Conservation (phyloP, 2,329 filamentous ascomycete genomes). For the Arthrobotrys pseudoclavata region DNA sequence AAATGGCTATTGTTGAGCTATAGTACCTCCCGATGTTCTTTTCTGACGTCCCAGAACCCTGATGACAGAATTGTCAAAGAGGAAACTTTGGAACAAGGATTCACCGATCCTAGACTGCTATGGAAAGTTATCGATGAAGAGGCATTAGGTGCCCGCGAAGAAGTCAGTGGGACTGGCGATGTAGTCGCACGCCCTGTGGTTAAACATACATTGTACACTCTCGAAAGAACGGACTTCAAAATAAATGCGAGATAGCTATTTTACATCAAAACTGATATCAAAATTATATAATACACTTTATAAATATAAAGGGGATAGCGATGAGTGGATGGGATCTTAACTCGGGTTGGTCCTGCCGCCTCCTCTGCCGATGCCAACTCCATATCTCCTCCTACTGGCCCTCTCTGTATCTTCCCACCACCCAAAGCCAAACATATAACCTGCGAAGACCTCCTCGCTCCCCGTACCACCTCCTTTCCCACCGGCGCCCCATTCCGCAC, state of each 20-base stretch:
- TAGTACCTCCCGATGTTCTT: constrained; percentile 38
- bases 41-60: constrained; percentile 1
- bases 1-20: constrained; percentile 46
- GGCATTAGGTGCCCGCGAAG: constrained; percentile 31
- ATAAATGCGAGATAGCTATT: neutral
- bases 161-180: neutral
- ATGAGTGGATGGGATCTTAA: neutral
- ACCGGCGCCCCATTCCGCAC: constrained; percentile 63
- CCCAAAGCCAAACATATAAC: constrained; percentile 61
- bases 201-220: constrained; percentile 37
- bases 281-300: neutral
- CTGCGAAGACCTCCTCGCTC: constrained; percentile 55
- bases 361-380: constrained; percentile 44
- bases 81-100: neutral
- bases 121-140: constrained; percentile 35
- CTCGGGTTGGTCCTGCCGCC: neutral
- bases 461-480: constrained; percentile 56
- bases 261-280: neutral
- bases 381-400: constrained; percentile 39
- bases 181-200: constrained; percentile 33
- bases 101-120: constrained; percentile 20
- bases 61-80: neutral
- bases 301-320: neutral
- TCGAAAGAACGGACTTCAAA: constrained; percentile 29
- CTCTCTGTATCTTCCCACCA: constrained; percentile 53